Base-by-base conservation (phyloP, 768 basidiomycete species). In the Grammothele lineata region DNA sequence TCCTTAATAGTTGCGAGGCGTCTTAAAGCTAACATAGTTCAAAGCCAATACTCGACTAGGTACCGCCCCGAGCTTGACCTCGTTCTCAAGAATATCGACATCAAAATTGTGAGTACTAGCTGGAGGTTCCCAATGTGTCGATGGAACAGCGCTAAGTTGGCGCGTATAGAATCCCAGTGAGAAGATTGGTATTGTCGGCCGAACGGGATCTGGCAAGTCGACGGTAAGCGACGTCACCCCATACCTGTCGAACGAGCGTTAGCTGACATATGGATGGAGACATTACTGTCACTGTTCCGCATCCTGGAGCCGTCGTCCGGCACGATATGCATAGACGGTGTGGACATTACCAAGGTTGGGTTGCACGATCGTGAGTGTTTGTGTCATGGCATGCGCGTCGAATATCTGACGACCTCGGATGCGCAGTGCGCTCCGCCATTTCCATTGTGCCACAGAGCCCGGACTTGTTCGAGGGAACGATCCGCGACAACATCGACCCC, bases 401-500 rank as follows among this genome's bases (percentile, higher is more conserved):
- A 24, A 12, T 35, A 15, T 30, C 25, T 9, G 37, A 37, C 37
- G 24, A 9, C 37, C 17, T 40, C 38, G 19, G n/a, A 0, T 37
- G 18, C 42, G 6, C 52, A 85, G 87, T 92, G 39, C 81, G 89
- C 8, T 85, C 84, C 4, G 74, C 75, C 26, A 81, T 94, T 47
- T 86, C 87, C 2, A 94, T 94, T 59, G 90, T 93, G 14, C 91
- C 91, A 2, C 91, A 94, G 63, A 82, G 69, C 51, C 78, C 81
- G 3, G 83, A 84, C 59, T 58, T 64, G 22, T 64, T 59, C 40
- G 55, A 59, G 42, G 57, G 57, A 22, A 83, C 83, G 0, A 65
- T 92, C 12, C 77, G 91, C 45, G 83, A 92, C 55, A 96, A 96
- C 59, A 85, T 96, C 46, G 94, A 96, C 63, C 94, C 93, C 8